Evolutionary conservation across 2,329 filamentous ascomycete species (phyloP).

Genomic region (Lasiodiplodia sp.): DNA sequence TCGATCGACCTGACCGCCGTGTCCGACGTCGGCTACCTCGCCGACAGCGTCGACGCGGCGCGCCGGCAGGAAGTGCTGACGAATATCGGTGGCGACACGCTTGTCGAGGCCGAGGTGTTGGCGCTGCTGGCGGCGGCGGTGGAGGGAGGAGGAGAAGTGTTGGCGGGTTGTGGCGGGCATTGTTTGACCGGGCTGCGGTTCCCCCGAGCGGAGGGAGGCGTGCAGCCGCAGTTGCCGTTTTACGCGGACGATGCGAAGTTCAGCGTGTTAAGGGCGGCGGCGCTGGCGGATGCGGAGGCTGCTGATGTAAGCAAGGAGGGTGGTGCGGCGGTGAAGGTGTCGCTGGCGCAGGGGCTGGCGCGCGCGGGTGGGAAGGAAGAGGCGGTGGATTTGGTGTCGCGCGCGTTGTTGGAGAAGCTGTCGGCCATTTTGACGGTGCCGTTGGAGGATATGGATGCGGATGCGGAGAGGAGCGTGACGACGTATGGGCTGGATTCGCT

Average conservation of each 20-base stretch:
- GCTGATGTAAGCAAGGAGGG: background rate
- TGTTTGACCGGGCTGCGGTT: conserved; percentile 24
- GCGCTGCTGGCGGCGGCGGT: conserved; percentile 27
- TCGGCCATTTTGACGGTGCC: conserved; percentile 33
- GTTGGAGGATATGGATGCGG: conserved; percentile 34
- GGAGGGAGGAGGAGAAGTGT: background rate
- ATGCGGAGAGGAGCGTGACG: conserved; percentile 26
- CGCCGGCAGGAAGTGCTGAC: conserved; percentile 17
- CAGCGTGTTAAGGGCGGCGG: background rate
- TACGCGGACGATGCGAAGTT: conserved; percentile 24
- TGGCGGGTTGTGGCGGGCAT: conserved; percentile 4
- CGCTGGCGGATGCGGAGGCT: background rate
- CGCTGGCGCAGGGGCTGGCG: background rate
- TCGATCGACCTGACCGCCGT: conserved; percentile 37
- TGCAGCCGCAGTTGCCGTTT: background rate
- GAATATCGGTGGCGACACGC: conserved; percentile 29
- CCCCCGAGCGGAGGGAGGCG: background rate
- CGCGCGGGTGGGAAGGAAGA: background rate
- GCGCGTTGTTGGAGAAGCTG: conserved; percentile 25
- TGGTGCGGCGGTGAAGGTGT: background rate
- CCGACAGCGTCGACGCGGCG: conserved; percentile 3
- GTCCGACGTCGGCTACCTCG: conserved; percentile 37
- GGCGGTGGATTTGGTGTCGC: conserved; percentile 6
- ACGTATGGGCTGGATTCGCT: conserved; percentile 39
- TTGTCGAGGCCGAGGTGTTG: conserved; percentile 25